phyloP scores from a whole-genome alignment of 108 stramenopile species.

The Fragilariopsis cylindrus region DNA sequence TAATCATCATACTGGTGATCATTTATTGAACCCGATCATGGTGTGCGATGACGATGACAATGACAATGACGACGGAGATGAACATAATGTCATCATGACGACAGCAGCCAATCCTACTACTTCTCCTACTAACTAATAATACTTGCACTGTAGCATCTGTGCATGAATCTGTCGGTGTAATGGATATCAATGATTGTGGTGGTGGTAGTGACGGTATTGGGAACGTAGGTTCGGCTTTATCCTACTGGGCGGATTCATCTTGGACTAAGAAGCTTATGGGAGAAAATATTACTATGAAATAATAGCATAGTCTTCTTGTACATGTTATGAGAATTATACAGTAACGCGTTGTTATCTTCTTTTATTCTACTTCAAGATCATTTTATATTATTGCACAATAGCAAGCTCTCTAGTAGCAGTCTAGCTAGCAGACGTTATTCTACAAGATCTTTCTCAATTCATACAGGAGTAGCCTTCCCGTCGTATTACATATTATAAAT shows the following conservation, averaged over 20 bases:
- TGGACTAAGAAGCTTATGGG: slow-evolving; percentile 10
- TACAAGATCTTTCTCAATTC: no score
- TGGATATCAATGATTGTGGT: neutral
- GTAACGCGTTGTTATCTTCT: neutral
- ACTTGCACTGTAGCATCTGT: neutral
- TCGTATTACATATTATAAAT: neutral
- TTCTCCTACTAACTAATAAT: neutral
- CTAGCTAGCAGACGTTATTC: no score
- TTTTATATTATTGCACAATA: neutral
- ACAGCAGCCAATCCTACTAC: no score
- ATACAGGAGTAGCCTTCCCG: neutral
- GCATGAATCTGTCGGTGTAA: slow-evolving; percentile 1
- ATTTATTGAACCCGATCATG: no score
- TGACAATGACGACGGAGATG: neutral
- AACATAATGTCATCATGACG: no score
- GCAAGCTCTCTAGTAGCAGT: no score
- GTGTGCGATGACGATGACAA: neutral
- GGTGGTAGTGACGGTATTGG: neutral
- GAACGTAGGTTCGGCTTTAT: neutral
- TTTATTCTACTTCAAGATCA: no score
- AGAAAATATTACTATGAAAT: neutral
- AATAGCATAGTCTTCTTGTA: neutral
- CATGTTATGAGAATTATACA: neutral
- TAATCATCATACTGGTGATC: no score
- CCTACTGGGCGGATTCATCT: slow-evolving; percentile 7